Evolutionary conservation across 2,329 filamentous ascomycete genomes (phyloP).

Genomic region (Hymenoscyphus salicellus): DNA sequence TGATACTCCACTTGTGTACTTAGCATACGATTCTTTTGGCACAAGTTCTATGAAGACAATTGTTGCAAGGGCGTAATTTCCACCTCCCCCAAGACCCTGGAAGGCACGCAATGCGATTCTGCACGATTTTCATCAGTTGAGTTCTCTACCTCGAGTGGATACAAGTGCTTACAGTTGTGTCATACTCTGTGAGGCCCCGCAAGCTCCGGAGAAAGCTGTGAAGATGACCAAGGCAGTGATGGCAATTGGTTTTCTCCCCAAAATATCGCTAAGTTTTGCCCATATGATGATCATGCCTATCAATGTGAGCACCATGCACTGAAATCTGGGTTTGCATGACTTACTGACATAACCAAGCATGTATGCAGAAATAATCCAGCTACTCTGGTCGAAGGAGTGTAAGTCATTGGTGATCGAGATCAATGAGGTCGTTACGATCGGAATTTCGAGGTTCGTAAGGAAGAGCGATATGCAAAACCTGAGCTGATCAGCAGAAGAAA

Average conservation of each 20-base stretch:
- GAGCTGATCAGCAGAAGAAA: not conserved
- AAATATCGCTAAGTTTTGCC: constrained; percentile 1
- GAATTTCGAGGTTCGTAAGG: constrained; percentile 12
- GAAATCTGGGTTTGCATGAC: not conserved
- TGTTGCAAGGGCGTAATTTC: constrained; percentile 44
- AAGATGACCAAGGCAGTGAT: not conserved
- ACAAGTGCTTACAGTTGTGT: constrained; percentile 1
- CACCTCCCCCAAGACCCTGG: constrained; percentile 46
- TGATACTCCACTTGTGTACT: constrained; percentile 30
- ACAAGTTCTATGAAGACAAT: constrained; percentile 51
- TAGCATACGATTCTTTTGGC: constrained; percentile 42
- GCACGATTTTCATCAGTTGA: not conserved
- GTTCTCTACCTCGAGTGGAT: not conserved
- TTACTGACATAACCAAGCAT: constrained; percentile 3
- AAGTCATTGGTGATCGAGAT: constrained; percentile 6
- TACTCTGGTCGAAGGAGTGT: constrained; percentile 2
- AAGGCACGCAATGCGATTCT: constrained; percentile 15
- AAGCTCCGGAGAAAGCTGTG: constrained; percentile 3
- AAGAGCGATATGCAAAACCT: constrained; percentile 8
- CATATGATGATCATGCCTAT: not conserved
- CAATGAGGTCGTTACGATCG: constrained; percentile 12
- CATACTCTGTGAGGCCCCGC: not conserved
- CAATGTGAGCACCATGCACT: too few relatives aligned
- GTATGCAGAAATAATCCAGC: constrained; percentile 10
- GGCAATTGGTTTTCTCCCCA: not conserved